A percentile compares a stretch with the other conserved stretches of the same genome.
Conservation (phyloP, 75 land plant genomes). For the Sequoia sempervirens region DNA sequence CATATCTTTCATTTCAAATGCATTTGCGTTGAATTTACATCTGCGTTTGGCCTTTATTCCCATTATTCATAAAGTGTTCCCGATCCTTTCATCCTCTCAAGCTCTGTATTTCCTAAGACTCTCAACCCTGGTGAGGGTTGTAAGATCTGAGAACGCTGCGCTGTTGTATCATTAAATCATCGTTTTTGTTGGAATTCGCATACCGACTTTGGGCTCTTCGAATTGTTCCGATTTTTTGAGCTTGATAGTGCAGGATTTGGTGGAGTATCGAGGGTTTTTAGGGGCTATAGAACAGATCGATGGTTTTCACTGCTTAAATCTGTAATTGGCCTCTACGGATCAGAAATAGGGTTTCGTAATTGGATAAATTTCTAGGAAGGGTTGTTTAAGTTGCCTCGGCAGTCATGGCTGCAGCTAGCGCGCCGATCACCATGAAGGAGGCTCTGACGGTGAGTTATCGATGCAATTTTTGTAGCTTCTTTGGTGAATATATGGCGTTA, state of each 20-base stretch:
- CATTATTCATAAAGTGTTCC: background rate
- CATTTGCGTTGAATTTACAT: background rate
- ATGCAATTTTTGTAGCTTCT: too few relatives aligned
- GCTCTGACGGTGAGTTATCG: too few relatives aligned
- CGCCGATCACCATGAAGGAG: too few relatives aligned
- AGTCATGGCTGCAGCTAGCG: too few relatives aligned
- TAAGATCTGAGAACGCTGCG: background rate
- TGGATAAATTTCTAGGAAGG: too few relatives aligned
- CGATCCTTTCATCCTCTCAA: too few relatives aligned
- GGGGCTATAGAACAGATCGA: too few relatives aligned
- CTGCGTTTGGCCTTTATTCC: background rate
- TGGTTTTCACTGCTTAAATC: background rate
- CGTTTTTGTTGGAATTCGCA: background rate
- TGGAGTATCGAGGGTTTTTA: too few relatives aligned
- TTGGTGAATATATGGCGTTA: too few relatives aligned
- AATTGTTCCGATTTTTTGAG: background rate
- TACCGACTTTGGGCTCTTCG: background rate
- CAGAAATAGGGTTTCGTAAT: background rate
- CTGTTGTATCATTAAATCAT: background rate
- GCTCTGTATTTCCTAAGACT: too few relatives aligned
- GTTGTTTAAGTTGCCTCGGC: too few relatives aligned
- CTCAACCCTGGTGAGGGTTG: constrained; percentile 5
- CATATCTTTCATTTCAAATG: background rate
- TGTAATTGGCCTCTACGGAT: background rate
- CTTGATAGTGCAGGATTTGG: too few relatives aligned